A percentile compares a stretch with the other conserved stretches of the same genome.
Evolutionary conservation across 805 yeast genomes (phyloP).

Genomic region (Ogataea pilisensis): DNA sequence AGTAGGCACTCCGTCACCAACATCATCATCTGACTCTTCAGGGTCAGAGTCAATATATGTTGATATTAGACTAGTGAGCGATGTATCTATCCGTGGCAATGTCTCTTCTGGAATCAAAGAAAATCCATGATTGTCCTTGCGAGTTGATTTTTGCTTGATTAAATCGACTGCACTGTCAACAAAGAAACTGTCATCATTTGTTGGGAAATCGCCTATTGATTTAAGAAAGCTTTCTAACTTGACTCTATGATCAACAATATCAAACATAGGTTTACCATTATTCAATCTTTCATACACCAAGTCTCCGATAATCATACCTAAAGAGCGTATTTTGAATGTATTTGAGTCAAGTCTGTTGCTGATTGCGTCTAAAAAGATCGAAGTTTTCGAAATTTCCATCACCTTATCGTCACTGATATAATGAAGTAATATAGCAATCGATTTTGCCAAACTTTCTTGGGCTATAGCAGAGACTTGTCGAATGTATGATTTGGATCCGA

Average conservation of each 20-base stretch:
- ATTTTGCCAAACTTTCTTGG: slow-evolving; percentile 48
- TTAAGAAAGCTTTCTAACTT: slow-evolving; percentile 14
- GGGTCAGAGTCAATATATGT: slow-evolving; percentile 27
- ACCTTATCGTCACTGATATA: slow-evolving; percentile 23
- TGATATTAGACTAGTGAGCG: background rate
- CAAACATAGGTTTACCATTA: slow-evolving; percentile 31
- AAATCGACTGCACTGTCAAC: slow-evolving; percentile 8
- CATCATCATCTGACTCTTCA: slow-evolving; percentile 46
- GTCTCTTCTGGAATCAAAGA: background rate
- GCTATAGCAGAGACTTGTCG: slow-evolving; percentile 31
- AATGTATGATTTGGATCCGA: slow-evolving; percentile 24
- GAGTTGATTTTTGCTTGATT: background rate
- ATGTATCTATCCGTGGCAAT: too few relatives aligned
- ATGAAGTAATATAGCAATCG: slow-evolving; percentile 37
- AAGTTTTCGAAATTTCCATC: slow-evolving; percentile 30
- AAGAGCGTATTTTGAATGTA: slow-evolving; percentile 39
- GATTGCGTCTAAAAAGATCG: slow-evolving; percentile 45
- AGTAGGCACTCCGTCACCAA: slow-evolving; percentile 40
- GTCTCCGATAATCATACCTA: slow-evolving; percentile 61
- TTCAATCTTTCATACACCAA: slow-evolving; percentile 33
- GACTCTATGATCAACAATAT: slow-evolving; percentile 19
- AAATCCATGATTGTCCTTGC: too few relatives aligned
- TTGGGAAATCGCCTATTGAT: background rate
- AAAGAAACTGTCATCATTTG: background rate
- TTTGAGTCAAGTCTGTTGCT: slow-evolving; percentile 51